phyloP scores from a whole-genome alignment of 2,329 filamentous ascomycete species.

The Xylariaceae sp. region DNA sequence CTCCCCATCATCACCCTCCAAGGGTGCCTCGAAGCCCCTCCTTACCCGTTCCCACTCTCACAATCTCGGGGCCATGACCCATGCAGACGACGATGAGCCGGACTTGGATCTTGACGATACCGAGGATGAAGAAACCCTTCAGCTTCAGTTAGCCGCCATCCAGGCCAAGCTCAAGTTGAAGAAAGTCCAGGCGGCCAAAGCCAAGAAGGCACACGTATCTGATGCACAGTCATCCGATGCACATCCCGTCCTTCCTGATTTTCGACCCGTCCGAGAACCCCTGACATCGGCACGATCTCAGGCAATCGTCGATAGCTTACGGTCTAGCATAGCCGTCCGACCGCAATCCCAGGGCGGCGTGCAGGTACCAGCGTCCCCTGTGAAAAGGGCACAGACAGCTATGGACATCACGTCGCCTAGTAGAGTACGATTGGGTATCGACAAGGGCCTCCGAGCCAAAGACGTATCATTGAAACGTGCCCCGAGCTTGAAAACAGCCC shows the following conservation, averaged over 20 bases:
- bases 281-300: constrained; percentile 20
- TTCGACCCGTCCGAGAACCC: constrained; percentile 18
- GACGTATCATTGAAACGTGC: constrained; percentile 82
- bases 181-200: constrained; percentile 66
- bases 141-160: constrained; percentile 81
- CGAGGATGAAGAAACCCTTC: constrained; percentile 75
- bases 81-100: constrained; percentile 27
- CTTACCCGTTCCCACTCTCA: constrained; percentile 25
- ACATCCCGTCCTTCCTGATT: constrained; percentile 10
- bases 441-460: constrained; percentile 74
- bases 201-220: constrained; percentile 29
- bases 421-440: constrained; percentile 76
- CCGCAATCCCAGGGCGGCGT: constrained; percentile 40
- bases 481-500: constrained; percentile 41
- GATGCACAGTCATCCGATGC: constrained; percentile 3
- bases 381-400: constrained; percentile 51
- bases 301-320: constrained; percentile 18
- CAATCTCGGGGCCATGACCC: constrained; percentile 12
- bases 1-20: constrained; percentile 59
- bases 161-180: constrained; percentile 84
- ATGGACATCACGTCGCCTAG: constrained; percentile 67
- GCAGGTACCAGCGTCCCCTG: constrained; percentile 71
- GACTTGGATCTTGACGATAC: constrained; percentile 41
- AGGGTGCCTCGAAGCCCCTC: constrained; percentile 36
- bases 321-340: constrained; percentile 17